These are phyloP conservation scores for Dactylonectria macrodidyma DNA, from an alignment of 2,329 filamentous ascomycete genomes.

Conservation along the genomic window DNA sequence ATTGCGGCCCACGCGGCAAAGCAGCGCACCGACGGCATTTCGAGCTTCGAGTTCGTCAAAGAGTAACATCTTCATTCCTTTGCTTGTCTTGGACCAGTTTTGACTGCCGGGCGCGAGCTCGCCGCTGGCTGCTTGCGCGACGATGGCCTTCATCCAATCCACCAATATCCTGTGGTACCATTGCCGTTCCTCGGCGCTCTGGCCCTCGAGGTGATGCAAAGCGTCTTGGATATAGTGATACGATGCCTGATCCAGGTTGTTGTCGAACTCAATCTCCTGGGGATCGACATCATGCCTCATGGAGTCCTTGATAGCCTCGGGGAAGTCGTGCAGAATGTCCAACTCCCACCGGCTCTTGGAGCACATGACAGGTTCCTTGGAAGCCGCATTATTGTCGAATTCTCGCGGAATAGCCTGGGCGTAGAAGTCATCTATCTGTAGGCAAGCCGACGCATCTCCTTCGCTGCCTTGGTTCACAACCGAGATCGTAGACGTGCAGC, in stretches of 20 bases:
- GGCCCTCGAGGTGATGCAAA: not conserved
- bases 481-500: no score
- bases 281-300: not conserved
- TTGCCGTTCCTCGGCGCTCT: not conserved
- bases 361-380: slow-evolving; percentile 5
- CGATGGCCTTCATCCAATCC: slow-evolving; percentile 1
- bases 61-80: not conserved
- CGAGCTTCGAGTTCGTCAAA: not conserved
- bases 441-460: no score
- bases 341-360: not conserved
- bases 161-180: not conserved
- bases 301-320: not conserved
- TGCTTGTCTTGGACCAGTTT: not conserved
- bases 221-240: not conserved
- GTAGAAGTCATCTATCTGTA: no score
- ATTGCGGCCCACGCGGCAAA: slow-evolving; percentile 34
- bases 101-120: not conserved
- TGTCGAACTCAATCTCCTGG: not conserved
- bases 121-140: not conserved
- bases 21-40: not conserved
- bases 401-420: not conserved
- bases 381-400: not conserved
- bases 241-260: not conserved
- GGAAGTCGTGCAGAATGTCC: not conserved
- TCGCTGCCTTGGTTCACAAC: no score